phyloP scores from a whole-genome alignment of 1,284 basidiomycete species.

The Rhodotorula sp. region DNA sequence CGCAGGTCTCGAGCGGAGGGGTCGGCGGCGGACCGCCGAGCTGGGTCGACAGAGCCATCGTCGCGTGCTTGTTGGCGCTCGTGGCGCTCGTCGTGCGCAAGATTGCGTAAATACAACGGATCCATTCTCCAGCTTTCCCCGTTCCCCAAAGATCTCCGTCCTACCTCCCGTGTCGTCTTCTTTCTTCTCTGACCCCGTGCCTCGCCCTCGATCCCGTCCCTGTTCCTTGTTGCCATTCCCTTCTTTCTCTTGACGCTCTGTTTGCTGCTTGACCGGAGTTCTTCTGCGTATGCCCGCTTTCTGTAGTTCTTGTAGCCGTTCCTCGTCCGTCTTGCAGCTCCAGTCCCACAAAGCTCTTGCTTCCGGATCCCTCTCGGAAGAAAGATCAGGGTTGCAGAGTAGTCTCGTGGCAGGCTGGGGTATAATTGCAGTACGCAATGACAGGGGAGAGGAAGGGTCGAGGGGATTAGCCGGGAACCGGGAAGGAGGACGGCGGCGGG shows the following conservation, averaged over 20 bases:
- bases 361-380: too few relatives aligned
- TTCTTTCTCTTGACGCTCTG: background rate
- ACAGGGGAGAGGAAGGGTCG: too few relatives aligned
- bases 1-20: slow-evolving; percentile 2
- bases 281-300: background rate
- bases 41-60: slow-evolving; percentile 32
- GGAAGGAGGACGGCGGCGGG: too few relatives aligned
- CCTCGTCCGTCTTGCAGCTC: too few relatives aligned
- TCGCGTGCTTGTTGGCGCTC: slow-evolving; percentile 27
- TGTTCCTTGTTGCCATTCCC: background rate
- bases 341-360: too few relatives aligned
- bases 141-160: background rate
- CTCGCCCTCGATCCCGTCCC: background rate
- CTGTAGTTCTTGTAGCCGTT: background rate
- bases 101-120: slow-evolving; percentile 14
- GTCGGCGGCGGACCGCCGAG: slow-evolving; percentile 28
- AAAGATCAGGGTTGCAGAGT: too few relatives aligned
- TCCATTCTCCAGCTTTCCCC: background rate
- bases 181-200: background rate
- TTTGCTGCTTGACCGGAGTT: background rate
- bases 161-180: background rate
- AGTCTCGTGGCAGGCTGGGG: too few relatives aligned
- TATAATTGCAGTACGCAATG: too few relatives aligned
- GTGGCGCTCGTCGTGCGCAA: slow-evolving; percentile 37
- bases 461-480: too few relatives aligned